These are phyloP conservation scores for Brettanomyces naardenensis DNA, from an alignment of 805 yeast genomes.

Conservation along the genomic window DNA sequence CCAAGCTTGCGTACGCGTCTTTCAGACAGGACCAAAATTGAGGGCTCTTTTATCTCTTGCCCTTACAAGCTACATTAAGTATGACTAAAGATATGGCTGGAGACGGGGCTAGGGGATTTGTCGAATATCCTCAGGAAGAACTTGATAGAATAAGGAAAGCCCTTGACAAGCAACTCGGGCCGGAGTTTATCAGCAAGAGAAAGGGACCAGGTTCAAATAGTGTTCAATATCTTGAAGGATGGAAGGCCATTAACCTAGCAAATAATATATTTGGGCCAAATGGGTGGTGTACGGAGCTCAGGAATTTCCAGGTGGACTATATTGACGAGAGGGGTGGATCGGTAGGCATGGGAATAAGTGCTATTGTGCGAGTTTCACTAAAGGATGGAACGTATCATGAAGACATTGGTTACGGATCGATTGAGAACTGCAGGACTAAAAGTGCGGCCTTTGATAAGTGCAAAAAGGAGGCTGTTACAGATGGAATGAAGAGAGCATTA, in stretches of 20 bases:
- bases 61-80: too few species aligned
- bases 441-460: conserved; percentile 75
- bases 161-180: conserved; percentile 46
- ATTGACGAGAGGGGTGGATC: conserved; percentile 56
- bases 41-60: too few species aligned
- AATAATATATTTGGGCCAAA: conserved; percentile 77
- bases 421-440: conserved; percentile 61
- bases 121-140: conserved; percentile 21
- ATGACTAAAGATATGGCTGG: too few species aligned
- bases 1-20: too few species aligned
- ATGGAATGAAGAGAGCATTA: conserved; percentile 71
- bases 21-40: too few species aligned
- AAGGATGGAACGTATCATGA: conserved; percentile 80
- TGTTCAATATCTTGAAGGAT: conserved; percentile 74
- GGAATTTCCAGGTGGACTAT: conserved; percentile 58
- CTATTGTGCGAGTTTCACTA: conserved; percentile 61
- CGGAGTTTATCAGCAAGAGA: conserved; percentile 68
- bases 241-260: conserved; percentile 75
- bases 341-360: conserved; percentile 60
- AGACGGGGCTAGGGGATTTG: neutral
- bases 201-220: conserved; percentile 67
- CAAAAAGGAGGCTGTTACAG: conserved; percentile 78
- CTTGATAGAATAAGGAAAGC: conserved; percentile 18
- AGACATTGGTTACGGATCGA: conserved; percentile 67
- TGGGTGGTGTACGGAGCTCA: conserved; percentile 75